Base-by-base conservation (phyloP, 768 basidiomycete genomes). In the Chalciporus sphaerocephalus region DNA sequence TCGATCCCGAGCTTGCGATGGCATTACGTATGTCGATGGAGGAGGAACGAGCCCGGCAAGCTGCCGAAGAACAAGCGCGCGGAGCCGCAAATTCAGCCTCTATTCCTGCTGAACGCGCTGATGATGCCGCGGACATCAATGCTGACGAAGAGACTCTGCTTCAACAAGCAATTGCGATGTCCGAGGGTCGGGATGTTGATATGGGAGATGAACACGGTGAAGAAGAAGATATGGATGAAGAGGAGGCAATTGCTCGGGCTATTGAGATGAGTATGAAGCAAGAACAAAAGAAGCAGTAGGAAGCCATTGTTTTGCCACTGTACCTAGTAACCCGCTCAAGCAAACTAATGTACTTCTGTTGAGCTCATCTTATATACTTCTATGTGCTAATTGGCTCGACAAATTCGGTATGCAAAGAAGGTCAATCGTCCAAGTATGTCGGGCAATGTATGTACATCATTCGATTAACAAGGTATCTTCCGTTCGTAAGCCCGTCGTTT, bases 1-100 rank as follows among this genome's bases (percentile, higher is more conserved):
- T 97, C 49, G 95, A 98, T 61, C 95, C 95, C 0, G 95, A 98
- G 64, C 75, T 99, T 38, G 95, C 96, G 2, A 92, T 97, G 92
- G 95, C 93, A 9, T 78, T 99, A 33, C 87, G 94, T 27, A 91
- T 98, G 89, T 97, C 94, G 1, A 83, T 98, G 78, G 90, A 95
- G 70, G 93, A 96, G 62, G 92, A 92, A 40, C 82, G 85, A 59
- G 91, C 90, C 15, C 83, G 93, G 11, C 74, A 79, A 73, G 74
- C 74, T 8, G 71, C 75, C 5, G 71, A 68, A 40, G 71, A 78
- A 15, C 70, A 55, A 42, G 57, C 55, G 23, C 65, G 42, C 41
- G 47, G 66, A 23, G 47, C 53, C 28, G 38, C 61, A 15, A 45
- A 61, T 34, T 46, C 60, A 17, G 12, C 64, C 5, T 44, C 59